Percentiles rank a stretch among this genome's conserved stretches.
Evolutionary conservation across 352 stramenopile species (phyloP).

Genomic region (Globisporangium viniferum): DNA sequence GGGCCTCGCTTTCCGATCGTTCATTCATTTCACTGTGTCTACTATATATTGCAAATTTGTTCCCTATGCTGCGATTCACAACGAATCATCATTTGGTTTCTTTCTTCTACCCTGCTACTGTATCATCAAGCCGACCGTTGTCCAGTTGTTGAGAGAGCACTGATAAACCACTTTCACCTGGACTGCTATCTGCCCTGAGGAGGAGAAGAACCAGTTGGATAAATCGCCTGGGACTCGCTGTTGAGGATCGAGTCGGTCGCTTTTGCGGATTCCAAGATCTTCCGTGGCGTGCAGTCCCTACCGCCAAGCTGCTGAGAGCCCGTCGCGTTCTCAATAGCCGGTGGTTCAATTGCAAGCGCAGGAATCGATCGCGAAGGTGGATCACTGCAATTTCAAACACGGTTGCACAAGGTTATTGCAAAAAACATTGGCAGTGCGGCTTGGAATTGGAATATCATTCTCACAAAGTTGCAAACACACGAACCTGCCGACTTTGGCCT

Average conservation of each 20-base stretch:
- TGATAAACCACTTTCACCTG: not conserved
- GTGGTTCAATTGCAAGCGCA: not conserved
- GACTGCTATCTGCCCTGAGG: not conserved
- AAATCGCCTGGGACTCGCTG: conserved; percentile 10
- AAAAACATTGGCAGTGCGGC: too few species aligned
- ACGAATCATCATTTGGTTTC: not conserved
- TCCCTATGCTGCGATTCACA: not conserved
- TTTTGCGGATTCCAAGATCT: conserved; percentile 48
- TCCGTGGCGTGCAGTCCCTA: conserved; percentile 45
- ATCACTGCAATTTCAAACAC: conserved; percentile 34
- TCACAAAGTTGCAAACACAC: too few species aligned
- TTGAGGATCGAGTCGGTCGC: conserved; percentile 48
- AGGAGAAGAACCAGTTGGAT: not conserved
- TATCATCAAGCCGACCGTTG: not conserved
- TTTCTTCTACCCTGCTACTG: not conserved
- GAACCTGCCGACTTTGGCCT: conserved; percentile 43
- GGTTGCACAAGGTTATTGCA: too few species aligned
- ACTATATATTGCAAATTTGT: not conserved
- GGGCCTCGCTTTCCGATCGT: not conserved
- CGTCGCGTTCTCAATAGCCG: conserved; percentile 10
- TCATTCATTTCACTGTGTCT: not conserved
- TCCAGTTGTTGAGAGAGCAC: not conserved
- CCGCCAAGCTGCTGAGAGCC: not conserved
- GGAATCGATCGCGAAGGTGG: conserved; percentile 22
- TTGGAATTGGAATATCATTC: too few species aligned